phyloP scores from a whole-genome alignment of 495 filamentous ascomycete genomes.

The Wilcoxina mikolae region DNA sequence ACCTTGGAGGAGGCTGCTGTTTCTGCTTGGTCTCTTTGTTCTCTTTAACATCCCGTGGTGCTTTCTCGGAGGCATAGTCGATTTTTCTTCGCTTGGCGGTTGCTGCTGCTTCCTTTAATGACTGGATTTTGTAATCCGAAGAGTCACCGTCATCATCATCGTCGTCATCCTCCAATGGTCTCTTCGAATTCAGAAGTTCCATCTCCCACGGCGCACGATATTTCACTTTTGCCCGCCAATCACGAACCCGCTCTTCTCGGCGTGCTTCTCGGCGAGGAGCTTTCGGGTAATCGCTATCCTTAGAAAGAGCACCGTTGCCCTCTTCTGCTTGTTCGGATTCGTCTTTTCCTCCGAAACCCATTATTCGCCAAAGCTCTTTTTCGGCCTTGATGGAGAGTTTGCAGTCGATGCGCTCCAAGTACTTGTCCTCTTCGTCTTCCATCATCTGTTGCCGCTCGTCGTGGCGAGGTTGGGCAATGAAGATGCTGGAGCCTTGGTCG shows the following conservation, averaged over 20 bases:
- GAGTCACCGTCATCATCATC: too few relatives aligned
- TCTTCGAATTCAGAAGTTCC: too few relatives aligned
- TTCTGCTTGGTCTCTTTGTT: too few relatives aligned
- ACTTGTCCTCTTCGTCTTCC: slow-evolving; percentile 11
- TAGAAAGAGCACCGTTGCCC: not conserved
- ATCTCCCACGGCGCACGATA: slow-evolving; percentile 23
- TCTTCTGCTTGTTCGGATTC: not conserved
- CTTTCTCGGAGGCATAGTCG: too few relatives aligned
- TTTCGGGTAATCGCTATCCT: not conserved
- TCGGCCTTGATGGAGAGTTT: slow-evolving; percentile 12
- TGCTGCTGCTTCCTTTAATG: too few relatives aligned
- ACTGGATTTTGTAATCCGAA: too few relatives aligned
- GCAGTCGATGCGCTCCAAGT: slow-evolving; percentile 13
- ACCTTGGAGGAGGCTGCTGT: not conserved
- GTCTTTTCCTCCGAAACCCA: slow-evolving; percentile 1
- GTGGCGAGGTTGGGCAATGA: not conserved
- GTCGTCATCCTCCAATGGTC: too few relatives aligned
- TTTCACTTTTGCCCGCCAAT: slow-evolving; percentile 19
- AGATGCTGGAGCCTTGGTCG: not conserved
- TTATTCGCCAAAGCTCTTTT: slow-evolving; percentile 14
- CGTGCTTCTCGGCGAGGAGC: not conserved
- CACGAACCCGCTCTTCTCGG: slow-evolving; percentile 8
- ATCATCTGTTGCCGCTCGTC: not conserved
- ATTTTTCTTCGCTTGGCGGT: too few relatives aligned
- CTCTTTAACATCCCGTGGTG: too few relatives aligned